Percentiles rank a stretch among this genome's conserved stretches.
Evolutionary conservation across 2,329 filamentous ascomycete genomes (phyloP).

Genomic region (Zasmidium angulare): DNA sequence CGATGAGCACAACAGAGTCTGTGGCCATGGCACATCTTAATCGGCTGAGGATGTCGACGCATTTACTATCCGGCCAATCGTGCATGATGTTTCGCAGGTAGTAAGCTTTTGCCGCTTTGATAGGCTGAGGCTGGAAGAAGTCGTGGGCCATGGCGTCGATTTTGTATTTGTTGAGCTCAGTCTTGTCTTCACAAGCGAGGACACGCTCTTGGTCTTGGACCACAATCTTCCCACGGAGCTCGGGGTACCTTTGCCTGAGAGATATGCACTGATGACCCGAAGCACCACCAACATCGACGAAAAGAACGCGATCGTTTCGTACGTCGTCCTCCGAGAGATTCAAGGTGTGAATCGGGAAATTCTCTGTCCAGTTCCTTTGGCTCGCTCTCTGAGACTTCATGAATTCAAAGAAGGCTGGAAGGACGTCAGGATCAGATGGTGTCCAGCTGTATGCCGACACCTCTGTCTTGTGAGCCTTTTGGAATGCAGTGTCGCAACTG

Average conservation of each 20-base stretch:
- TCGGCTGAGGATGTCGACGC: slow-evolving; percentile 17
- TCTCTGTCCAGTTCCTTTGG: slow-evolving; percentile 2
- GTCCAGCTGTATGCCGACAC: slow-evolving; percentile 3
- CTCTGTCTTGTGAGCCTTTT: slow-evolving; percentile 5
- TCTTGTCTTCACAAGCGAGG: neutral
- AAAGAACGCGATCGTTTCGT: slow-evolving; percentile 4
- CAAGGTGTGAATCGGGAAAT: slow-evolving; percentile 9
- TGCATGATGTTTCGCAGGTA: slow-evolving; percentile 24
- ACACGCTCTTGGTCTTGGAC: slow-evolving; percentile 16
- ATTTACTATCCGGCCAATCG: slow-evolving; percentile 22
- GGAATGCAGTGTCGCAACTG: slow-evolving; percentile 3
- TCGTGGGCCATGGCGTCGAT: slow-evolving; percentile 6
- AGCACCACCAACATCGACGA: slow-evolving; percentile 21
- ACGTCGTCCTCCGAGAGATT: slow-evolving; percentile 1
- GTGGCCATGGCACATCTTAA: slow-evolving; percentile 12
- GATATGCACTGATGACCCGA: slow-evolving; percentile 10
- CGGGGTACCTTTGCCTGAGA: slow-evolving; percentile 8
- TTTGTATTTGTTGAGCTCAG: neutral
- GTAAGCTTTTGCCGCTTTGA: slow-evolving; percentile 30
- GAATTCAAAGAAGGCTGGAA: slow-evolving; percentile 10
- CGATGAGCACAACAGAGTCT: slow-evolving; percentile 18
- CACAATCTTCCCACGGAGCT: slow-evolving; percentile 14
- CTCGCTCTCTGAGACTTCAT: slow-evolving; percentile 7
- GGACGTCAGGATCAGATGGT: slow-evolving; percentile 4
- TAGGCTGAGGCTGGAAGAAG: slow-evolving; percentile 14